Evolutionary conservation across 2,329 filamentous ascomycete species (phyloP).

Genomic region (Diaporthe eres): DNA sequence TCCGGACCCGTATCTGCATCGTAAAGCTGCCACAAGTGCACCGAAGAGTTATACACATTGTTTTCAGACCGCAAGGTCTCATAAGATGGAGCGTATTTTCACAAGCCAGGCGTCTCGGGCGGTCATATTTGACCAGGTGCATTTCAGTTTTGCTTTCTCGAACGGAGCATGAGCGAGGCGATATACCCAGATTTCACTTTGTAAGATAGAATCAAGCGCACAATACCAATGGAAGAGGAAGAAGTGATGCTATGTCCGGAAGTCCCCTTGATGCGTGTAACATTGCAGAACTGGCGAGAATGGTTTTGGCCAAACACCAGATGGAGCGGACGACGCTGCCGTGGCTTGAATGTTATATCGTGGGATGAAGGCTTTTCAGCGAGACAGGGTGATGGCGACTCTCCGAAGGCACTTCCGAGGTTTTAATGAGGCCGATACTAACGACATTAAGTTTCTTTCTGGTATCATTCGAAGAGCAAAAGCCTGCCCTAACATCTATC

Average conservation of each 20-base stretch:
- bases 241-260: neutral
- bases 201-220: conserved; percentile 11
- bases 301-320: neutral
- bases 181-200: conserved; percentile 32
- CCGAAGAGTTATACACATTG: neutral
- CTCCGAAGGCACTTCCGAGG: too few species aligned
- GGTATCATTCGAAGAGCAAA: neutral
- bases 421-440: too few species aligned
- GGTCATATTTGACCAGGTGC: neutral
- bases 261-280: neutral
- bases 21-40: conserved; percentile 19
- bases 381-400: neutral
- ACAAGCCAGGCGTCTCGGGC: conserved; percentile 22
- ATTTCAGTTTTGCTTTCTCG: conserved; percentile 14
- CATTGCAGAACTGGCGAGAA: too few species aligned
- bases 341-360: neutral
- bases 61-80: conserved; percentile 2
- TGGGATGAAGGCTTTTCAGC: neutral
- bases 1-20: conserved; percentile 12
- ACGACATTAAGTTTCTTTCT: neutral
- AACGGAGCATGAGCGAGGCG: conserved; percentile 16
- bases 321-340: neutral
- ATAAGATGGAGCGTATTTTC: neutral
- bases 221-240: neutral
- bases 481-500: neutral